These are phyloP conservation scores for Triglochin maritima DNA, from an alignment of 106 monocot species.

Conservation along the genomic window DNA sequence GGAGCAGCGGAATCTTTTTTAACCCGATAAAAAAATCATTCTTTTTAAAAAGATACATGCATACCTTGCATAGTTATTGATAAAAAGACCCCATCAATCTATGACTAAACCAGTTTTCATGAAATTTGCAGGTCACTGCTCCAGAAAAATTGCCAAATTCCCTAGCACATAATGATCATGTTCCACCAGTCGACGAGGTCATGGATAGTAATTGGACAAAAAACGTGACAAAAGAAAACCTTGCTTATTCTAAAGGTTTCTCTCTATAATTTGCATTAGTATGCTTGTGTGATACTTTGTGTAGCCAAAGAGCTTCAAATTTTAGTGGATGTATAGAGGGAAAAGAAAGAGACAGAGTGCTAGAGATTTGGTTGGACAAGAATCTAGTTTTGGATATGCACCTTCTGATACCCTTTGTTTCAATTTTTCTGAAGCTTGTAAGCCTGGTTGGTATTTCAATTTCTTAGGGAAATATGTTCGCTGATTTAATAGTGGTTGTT, in stretches of 20 bases:
- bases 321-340: too few species aligned
- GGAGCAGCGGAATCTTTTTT: background rate
- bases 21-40: background rate
- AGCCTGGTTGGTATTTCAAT: too few species aligned
- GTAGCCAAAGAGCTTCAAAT: background rate
- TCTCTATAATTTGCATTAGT: background rate
- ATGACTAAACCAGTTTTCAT: background rate
- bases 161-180: background rate
- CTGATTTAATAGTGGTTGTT: too few species aligned
- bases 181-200: conserved; percentile 8
- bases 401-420: too few species aligned
- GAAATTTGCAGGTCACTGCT: background rate
- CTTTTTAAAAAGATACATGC: too few species aligned
- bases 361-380: too few species aligned
- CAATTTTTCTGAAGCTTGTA: too few species aligned
- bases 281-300: background rate
- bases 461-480: too few species aligned
- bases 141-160: background rate
- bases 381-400: too few species aligned
- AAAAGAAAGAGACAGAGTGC: too few species aligned
- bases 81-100: background rate
- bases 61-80: too few species aligned
- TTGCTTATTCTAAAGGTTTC: background rate
- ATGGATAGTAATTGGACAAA: conserved; percentile 14
- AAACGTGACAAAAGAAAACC: background rate